Base-by-base conservation (phyloP, 331 rosid species). In the Spiraea crenata region DNA sequence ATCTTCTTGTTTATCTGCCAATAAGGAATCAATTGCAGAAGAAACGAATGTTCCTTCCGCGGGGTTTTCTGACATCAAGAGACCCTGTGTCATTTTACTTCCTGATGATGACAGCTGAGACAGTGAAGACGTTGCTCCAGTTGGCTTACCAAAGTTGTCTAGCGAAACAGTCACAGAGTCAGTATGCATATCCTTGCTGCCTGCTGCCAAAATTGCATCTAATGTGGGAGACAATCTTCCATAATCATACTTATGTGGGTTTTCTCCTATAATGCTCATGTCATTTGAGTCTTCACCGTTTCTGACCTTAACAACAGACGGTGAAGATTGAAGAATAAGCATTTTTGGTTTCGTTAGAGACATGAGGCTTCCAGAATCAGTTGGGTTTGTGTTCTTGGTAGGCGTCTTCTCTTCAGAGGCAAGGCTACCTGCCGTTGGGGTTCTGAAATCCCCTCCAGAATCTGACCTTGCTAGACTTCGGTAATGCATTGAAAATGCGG, bases 401-500 rank as follows among this genome's bases (percentile, higher is more conserved):
- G n/a, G n/a, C n/a, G n/a, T n/a, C n/a, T n/a, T n/a, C n/a, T n/a
- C n/a, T n/a, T n/a, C n/a, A n/a, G n/a, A n/a, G n/a, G n/a, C 76
- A 75, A 77, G 61, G 52, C 72, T 74, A 45, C 84, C 82, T 3
- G 88, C 81, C 3, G 88, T 86, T 6, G 91, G 96, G 6, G 99
- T 91, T 82, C 84, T 93, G 60, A 82, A 79, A 68, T 93, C 96
- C 14, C 87, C 87, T 10, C 81, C 84, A 3, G 87, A 81, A 12
- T 93, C 93, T 5, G 99, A 93, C 67, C 80, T 82, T 3, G 90
- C 97, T 72, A 93, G 80, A 68, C 97, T 93, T 57, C 90, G 91
- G 71, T 87, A 93, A 80, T 93, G 99, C 95, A 91, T 48, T 7
- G 99, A 93, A 83, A 93, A 93, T 6, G 91, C 89, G 1, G 92